These are phyloP conservation scores for Heliamphora pulchella DNA, from an alignment of 179 eudicot species.

Conservation along the genomic window DNA sequence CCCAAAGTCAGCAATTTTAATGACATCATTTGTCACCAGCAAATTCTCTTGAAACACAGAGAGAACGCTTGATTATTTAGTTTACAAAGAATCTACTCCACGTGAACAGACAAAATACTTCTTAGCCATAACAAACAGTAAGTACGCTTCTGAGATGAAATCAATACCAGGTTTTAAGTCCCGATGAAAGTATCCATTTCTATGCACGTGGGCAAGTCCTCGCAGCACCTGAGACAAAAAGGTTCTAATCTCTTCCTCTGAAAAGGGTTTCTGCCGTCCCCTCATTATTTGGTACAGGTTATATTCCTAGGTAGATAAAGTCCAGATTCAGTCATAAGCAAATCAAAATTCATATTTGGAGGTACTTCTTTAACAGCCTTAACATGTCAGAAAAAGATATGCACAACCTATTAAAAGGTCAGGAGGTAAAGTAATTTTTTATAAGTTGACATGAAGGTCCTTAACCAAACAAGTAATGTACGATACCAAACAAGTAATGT, in stretches of 20 bases:
- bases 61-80: conserved; percentile 1
- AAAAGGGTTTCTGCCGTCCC: conserved; percentile 56
- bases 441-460: not conserved
- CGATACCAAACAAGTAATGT: not conserved
- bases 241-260: conserved; percentile 76
- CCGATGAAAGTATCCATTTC: conserved; percentile 83
- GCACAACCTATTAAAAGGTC: not conserved
- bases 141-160: conserved; percentile 2
- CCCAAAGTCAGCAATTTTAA: conserved; percentile 95
- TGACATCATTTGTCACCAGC: conserved; percentile 63
- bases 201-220: conserved; percentile 85
- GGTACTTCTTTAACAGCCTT: not conserved
- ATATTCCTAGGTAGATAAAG: conserved; percentile 45
- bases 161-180: conserved; percentile 87
- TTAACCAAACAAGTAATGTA: too few species aligned
- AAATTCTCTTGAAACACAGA: conserved; percentile 58
- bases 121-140: not conserved
- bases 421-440: not conserved
- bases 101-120: not conserved
- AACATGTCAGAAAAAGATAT: not conserved
- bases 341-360: not conserved
- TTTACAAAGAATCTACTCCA: conserved; percentile 2
- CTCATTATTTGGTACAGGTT: conserved; percentile 84
- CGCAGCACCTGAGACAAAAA: conserved; percentile 68
- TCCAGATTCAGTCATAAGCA: conserved; percentile 13